Evolutionary conservation across 352 stramenopile genomes (phyloP).

Genomic region (Phytophthora ohioensis): DNA sequence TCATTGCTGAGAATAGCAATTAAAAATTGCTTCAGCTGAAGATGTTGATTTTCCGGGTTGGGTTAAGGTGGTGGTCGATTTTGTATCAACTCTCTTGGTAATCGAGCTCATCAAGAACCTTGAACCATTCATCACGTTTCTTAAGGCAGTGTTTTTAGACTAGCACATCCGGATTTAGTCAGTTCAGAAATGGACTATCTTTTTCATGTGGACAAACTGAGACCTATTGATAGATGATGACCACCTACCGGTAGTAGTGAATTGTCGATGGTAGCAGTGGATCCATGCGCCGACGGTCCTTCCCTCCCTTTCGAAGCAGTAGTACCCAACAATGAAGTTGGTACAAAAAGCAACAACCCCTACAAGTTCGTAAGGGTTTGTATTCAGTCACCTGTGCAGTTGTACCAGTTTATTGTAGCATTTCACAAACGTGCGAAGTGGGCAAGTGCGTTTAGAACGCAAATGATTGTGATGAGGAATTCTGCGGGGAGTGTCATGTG

Average conservation of each 20-base stretch:
- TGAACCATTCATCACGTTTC: constrained; percentile 19
- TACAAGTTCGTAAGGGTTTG: not conserved
- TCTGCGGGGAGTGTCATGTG: constrained; percentile 17
- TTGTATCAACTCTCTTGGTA: constrained; percentile 30
- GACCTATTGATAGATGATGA: too few species aligned
- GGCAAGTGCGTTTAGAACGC: constrained; percentile 5
- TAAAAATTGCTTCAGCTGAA: constrained; percentile 7
- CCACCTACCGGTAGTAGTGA: too few species aligned
- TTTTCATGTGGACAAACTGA: not conserved
- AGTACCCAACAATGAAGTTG: too few species aligned
- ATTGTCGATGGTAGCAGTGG: constrained; percentile 2
- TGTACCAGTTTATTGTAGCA: not conserved
- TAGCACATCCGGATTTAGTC: too few species aligned
- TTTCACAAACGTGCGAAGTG: not conserved
- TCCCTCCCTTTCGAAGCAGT: too few species aligned
- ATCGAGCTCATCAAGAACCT: constrained; percentile 28
- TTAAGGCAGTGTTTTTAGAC: not conserved
- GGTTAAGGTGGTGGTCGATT: constrained; percentile 30
- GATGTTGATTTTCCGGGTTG: constrained; percentile 20
- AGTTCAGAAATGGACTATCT: too few species aligned
- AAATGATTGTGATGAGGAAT: constrained; percentile 16
- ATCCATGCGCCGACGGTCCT: not conserved
- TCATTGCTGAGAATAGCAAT: constrained; percentile 5
- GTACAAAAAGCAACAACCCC: too few species aligned
- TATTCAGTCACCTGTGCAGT: not conserved